Evolutionary conservation across 352 stramenopile species (phyloP).

Genomic region (Phytophthora hybrid): DNA sequence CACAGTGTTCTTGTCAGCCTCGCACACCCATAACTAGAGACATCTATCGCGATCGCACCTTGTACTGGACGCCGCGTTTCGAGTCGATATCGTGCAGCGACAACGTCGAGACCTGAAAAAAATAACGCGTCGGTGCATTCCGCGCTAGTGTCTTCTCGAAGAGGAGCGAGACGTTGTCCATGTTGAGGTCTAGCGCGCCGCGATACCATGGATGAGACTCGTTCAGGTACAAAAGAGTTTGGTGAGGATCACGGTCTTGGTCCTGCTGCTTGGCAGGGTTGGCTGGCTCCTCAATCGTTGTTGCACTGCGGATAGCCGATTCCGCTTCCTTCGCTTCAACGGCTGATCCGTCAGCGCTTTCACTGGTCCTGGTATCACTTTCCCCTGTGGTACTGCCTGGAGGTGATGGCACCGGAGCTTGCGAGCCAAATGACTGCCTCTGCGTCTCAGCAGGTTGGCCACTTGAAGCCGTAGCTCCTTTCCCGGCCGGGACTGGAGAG

Average conservation of each 20-base stretch:
- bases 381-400: slow-evolving; percentile 14
- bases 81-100: slow-evolving; percentile 82
- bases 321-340: slow-evolving; percentile 37
- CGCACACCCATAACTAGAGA: background rate
- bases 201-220: slow-evolving; percentile 85
- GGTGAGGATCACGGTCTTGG: slow-evolving; percentile 41
- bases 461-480: slow-evolving; percentile 12
- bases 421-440: slow-evolving; percentile 23
- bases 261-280: slow-evolving; percentile 27
- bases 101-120: slow-evolving; percentile 86
- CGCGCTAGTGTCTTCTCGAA: slow-evolving; percentile 85
- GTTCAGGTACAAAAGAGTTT: slow-evolving; percentile 77
- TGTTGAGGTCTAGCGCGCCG: slow-evolving; percentile 77
- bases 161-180: slow-evolving; percentile 77
- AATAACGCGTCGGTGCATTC: slow-evolving; percentile 82
- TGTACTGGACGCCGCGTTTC: slow-evolving; percentile 86
- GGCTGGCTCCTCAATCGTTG: slow-evolving; percentile 21
- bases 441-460: slow-evolving; percentile 26
- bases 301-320: slow-evolving; percentile 18
- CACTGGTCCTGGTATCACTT: slow-evolving; percentile 11
- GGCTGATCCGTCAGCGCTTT: slow-evolving; percentile 13
- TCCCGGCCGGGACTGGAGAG: slow-evolving; percentile 32
- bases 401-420: background rate
- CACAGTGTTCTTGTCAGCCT: slow-evolving; percentile 20
- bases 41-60: slow-evolving; percentile 46